Conservation (phyloP, 2,329 filamentous ascomycete genomes). For the Phyllachora maydis region DNA sequence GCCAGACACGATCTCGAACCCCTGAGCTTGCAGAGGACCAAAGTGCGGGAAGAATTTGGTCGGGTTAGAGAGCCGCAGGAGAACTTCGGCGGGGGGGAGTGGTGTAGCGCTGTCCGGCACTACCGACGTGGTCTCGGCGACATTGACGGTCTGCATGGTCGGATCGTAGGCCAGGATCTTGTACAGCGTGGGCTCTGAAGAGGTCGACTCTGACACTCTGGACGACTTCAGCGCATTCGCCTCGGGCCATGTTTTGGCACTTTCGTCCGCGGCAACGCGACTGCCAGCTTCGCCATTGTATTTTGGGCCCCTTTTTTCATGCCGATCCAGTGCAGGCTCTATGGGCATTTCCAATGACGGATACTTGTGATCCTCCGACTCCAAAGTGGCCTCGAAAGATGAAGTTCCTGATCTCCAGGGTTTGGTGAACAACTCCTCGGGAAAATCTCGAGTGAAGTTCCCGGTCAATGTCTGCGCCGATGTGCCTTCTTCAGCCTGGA, state of each 20-base stretch:
- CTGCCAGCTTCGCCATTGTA: no score
- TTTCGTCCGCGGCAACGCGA: no score
- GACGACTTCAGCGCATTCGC: no score
- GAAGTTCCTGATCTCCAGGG: no score
- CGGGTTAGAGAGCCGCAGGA: conserved; percentile 39
- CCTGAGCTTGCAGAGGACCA: conserved; percentile 31
- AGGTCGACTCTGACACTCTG: no score
- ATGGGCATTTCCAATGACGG: conserved; percentile 1
- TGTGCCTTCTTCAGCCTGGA: no score
- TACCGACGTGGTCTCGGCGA: conserved; percentile 38
- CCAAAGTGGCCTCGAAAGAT: no score
- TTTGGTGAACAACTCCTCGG: conserved; percentile 34
- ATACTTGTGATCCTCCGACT: neutral
- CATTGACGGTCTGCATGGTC: conserved; percentile 30
- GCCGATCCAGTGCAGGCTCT: conserved; percentile 8
- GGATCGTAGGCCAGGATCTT: conserved; percentile 48
- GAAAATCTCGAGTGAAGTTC: conserved; percentile 27
- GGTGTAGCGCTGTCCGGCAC: conserved; percentile 24
- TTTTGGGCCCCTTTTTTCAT: no score
- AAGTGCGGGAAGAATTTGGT: conserved; percentile 46
- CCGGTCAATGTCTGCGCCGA: no score
- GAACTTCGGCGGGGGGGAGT: conserved; percentile 35
- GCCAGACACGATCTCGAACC: conserved; percentile 47
- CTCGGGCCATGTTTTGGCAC: no score
- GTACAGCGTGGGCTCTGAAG: conserved; percentile 19